Evolutionary conservation across 2,329 filamentous ascomycete genomes (phyloP), one percentile per base, ranked within the genome.

Genomic region (Pseudopyrenochaeta lycopersici): DNA sequence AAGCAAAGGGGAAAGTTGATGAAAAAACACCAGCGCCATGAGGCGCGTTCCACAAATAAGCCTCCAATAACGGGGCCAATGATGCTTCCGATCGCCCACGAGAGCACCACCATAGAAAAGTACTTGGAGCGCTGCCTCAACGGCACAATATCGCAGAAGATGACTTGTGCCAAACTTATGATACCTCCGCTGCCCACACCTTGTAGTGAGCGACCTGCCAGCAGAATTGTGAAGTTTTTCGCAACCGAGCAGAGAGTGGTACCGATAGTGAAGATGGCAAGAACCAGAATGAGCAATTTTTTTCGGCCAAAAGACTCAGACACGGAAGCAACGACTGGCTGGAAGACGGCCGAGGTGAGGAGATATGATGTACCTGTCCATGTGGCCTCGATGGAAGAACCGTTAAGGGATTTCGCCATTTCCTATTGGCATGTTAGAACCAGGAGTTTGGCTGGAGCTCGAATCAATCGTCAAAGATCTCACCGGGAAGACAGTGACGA

Each of bases 351-450:
- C 51, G 84, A 86, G 3, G 87, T 84, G 4, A 91, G 81, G 4
- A 91, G 77, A 60, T 89, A 91, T n/a, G 85, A 86, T 3, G 88
- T 90, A 1, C 88, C 88, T 11, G 86, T 83, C 89, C 88, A 91
- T 65, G 90, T 90, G 0, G 87, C 85, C 72, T 90, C 66, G 15
- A 58, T 53, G 0, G 69, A 58, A 21, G 58, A 60, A 7, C 68
- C 67, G 21, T 63, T 44, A n/a, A 73, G 56, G 2, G 55, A 53
- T 11, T 52, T 48, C 17, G 68, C 60, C 10, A 73, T 68, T 33
- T 62, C 54, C 68, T 72, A 31, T 20, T 14, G 32, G 21, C 15
- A 4, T 4, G 4, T 18, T 17, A 20, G 3, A 12, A 32, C 12
- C 20, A 31, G 10, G 12, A 11, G 2, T n/a, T n/a, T n/a, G n/a